phyloP scores from a whole-genome alignment of 164 flowering plant species.

The Stephania japonica region DNA sequence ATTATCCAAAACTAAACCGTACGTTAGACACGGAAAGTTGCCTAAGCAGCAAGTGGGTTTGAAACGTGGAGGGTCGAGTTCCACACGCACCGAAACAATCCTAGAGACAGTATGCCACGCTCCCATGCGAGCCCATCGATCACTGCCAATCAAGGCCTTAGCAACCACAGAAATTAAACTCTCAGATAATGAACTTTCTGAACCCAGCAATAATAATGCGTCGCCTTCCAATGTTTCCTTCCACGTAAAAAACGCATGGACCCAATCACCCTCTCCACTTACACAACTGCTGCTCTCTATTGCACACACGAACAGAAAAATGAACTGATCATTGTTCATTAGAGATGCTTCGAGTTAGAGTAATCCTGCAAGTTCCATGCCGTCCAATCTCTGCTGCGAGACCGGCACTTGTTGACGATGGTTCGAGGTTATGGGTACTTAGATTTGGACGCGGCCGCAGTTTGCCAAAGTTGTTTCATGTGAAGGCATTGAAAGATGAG shows the following conservation, averaged over 20 bases:
- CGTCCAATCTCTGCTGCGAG: constrained; percentile 29
- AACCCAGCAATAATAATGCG: not conserved
- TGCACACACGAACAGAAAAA: not conserved
- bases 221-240: constrained; percentile 13
- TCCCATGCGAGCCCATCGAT: constrained; percentile 18
- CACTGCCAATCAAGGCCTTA: not conserved
- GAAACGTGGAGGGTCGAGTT: constrained; percentile 26
- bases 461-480: constrained; percentile 14
- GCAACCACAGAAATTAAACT: constrained; percentile 17
- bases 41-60: not conserved
- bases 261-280: not conserved
- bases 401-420: constrained; percentile 18
- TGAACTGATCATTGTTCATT: not conserved
- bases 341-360: constrained; percentile 53
- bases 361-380: constrained; percentile 33
- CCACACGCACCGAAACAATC: constrained; percentile 23
- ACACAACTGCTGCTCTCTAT: not conserved
- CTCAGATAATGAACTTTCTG: constrained; percentile 1
- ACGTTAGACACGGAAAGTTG: no score
- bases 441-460: constrained; percentile 9
- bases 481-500: constrained; percentile 61
- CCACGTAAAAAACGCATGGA: constrained; percentile 32
- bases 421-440: constrained; percentile 25
- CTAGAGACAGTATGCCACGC: constrained; percentile 24
- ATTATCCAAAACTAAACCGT: no score